Evolutionary conservation across 305 asterid species (phyloP).

Genomic region (Vinca major): DNA sequence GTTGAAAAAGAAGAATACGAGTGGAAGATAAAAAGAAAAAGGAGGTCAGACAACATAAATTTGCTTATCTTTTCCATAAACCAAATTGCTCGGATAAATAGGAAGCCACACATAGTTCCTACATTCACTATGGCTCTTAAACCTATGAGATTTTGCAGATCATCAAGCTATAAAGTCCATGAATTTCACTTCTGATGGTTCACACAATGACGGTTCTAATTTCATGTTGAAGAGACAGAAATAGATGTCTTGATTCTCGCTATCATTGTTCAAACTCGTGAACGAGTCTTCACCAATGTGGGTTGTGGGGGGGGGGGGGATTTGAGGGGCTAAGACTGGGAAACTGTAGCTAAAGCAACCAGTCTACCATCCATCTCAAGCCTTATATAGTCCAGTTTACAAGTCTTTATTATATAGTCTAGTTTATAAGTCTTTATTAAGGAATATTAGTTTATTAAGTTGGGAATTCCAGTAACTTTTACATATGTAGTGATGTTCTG

Average conservation of each 20-base stretch:
- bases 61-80: neutral
- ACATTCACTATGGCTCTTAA: neutral
- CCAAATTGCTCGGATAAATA: neutral
- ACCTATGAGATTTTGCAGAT: neutral
- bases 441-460: neutral
- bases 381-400: neutral
- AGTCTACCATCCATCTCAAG: neutral
- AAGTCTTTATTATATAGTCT: too few relatives aligned
- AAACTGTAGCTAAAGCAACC: neutral
- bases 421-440: neutral
- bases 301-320: neutral
- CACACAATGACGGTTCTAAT: neutral
- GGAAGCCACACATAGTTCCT: neutral
- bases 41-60: neutral
- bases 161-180: neutral
- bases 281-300: neutral
- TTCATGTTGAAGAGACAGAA: neutral
- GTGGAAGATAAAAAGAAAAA: neutral
- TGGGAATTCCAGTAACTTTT: neutral
- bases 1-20: neutral
- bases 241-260: neutral
- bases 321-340: neutral
- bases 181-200: neutral
- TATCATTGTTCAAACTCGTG: neutral
- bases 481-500: neutral